These are phyloP conservation scores for Acacia acuminata DNA, from an alignment of 306 rosid genomes.

Conservation along the genomic window DNA sequence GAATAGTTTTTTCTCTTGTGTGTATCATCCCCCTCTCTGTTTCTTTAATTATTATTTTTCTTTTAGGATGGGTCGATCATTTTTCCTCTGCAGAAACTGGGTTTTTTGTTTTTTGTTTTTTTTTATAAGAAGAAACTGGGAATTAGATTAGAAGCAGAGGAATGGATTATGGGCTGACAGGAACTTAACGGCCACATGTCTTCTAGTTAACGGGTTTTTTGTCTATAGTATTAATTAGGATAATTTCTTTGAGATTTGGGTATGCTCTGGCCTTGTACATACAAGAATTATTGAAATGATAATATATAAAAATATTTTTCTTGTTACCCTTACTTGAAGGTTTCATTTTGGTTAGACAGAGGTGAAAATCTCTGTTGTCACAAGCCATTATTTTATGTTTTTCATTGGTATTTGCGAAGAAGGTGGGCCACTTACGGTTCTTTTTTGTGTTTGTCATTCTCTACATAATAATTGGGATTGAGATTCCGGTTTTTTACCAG, in stretches of 20 bases:
- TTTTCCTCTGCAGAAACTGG: background rate
- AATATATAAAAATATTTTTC: too few relatives aligned
- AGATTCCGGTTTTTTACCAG: background rate
- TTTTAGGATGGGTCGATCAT: background rate
- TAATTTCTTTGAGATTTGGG: background rate
- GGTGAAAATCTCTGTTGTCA: background rate
- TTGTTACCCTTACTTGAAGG: background rate
- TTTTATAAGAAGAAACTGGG: conserved; percentile 4
- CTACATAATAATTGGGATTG: background rate
- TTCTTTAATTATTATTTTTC: background rate
- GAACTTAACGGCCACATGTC: conserved; percentile 18
- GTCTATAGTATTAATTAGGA: conserved; percentile 22
- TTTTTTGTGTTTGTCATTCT: background rate
- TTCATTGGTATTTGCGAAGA: background rate
- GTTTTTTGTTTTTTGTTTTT: background rate
- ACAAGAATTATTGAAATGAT: background rate
- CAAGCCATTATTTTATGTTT: background rate
- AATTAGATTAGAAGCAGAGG: conserved; percentile 3
- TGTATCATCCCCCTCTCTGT: background rate
- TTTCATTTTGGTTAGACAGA: background rate
- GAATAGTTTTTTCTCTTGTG: conserved; percentile 28
- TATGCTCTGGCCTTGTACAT: conserved; percentile 27
- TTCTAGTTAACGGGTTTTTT: conserved; percentile 22
- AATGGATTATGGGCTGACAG: conserved; percentile 10
- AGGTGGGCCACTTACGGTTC: conserved; percentile 23